These are phyloP conservation scores for Borovskyia barvae DNA, from an alignment of 208 protist species.

Conservation along the genomic window DNA sequence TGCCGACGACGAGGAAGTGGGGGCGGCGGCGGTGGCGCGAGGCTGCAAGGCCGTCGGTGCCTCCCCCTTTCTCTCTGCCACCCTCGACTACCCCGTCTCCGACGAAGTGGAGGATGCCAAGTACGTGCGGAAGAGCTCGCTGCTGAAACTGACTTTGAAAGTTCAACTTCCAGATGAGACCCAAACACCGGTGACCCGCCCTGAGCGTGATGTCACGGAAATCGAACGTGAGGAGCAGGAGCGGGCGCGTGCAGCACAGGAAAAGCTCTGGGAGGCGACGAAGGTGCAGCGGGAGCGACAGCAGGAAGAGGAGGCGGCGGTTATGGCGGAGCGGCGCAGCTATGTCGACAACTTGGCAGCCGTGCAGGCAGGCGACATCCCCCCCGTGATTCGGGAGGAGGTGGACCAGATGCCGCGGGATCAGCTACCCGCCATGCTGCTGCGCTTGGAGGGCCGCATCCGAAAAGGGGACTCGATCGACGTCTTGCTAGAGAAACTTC, in stretches of 20 bases:
- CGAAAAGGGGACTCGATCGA: slow-evolving; percentile 80
- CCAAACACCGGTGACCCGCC: slow-evolving; percentile 26
- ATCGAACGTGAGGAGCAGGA: slow-evolving; percentile 68
- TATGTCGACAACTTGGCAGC: slow-evolving; percentile 79
- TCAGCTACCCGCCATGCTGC: slow-evolving; percentile 67
- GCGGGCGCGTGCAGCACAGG: slow-evolving; percentile 20
- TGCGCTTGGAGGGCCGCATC: slow-evolving; percentile 61
- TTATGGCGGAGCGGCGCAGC: slow-evolving; percentile 65
- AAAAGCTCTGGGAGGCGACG: slow-evolving; percentile 30
- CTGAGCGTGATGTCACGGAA: slow-evolving; percentile 59
- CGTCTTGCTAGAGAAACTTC: slow-evolving; percentile 77
- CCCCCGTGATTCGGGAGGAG: slow-evolving; percentile 68
- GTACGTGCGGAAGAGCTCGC: slow-evolving; percentile 70
- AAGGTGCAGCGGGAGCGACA: slow-evolving; percentile 28
- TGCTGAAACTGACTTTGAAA: slow-evolving; percentile 51
- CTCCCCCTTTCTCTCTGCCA: slow-evolving; percentile 51
- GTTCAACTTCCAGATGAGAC: slow-evolving; percentile 82
- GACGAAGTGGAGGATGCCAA: slow-evolving; percentile 61
- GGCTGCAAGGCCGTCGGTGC: neutral
- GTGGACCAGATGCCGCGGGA: slow-evolving; percentile 69
- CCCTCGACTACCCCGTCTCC: slow-evolving; percentile 79
- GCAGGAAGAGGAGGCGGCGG: slow-evolving; percentile 47
- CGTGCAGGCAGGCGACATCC: slow-evolving; percentile 72
- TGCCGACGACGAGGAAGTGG: neutral
- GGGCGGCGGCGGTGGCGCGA: neutral